Conservation (phyloP, 2,329 filamentous ascomycete species). For the Atkinsonella texensis region DNA sequence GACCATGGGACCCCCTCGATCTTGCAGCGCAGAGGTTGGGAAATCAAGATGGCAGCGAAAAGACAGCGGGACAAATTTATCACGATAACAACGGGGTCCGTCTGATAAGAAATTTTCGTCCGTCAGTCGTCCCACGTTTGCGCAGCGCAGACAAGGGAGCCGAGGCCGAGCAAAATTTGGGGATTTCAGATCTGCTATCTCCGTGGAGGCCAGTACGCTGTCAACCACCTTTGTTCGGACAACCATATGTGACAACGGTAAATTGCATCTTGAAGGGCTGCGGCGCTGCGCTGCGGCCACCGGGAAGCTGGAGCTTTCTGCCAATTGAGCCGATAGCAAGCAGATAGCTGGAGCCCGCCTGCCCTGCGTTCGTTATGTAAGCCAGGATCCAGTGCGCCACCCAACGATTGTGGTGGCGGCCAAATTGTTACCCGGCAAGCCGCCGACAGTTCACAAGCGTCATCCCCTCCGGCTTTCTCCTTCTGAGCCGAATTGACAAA, state of each 20-base stretch:
- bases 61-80: neutral
- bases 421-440: constrained; percentile 3
- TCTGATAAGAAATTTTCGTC: neutral
- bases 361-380: neutral
- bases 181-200: neutral
- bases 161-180: neutral
- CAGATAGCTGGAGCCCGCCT: neutral
- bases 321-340: no score
- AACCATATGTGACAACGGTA: no score
- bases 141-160: neutral
- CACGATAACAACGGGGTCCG: neutral
- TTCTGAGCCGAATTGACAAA: constrained; percentile 20
- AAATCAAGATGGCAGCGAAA: neutral
- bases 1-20: no score
- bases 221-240: no score
- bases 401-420: neutral
- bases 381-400: neutral
- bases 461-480: constrained; percentile 17
- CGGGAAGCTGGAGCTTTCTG: no score
- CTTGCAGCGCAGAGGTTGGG: no score
- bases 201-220: no score
- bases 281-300: no score
- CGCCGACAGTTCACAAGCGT: constrained; percentile 3
- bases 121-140: neutral
- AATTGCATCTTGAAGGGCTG: no score